Conservation (phyloP, 208 protist species). For the Acanthamoeba triangularis region DNA sequence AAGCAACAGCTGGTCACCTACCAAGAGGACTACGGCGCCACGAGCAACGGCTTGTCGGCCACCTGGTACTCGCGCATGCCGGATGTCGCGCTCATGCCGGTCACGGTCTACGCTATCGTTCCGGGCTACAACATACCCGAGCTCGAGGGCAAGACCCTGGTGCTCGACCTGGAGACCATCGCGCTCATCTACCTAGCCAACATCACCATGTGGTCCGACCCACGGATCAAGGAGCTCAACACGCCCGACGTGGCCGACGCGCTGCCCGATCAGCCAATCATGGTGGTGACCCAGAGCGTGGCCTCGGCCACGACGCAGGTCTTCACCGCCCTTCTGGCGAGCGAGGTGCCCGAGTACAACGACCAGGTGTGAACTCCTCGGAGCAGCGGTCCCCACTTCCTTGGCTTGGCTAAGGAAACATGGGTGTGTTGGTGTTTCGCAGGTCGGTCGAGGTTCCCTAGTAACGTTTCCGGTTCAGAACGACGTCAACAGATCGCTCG, state of each 20-base stretch:
- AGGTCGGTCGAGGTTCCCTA: not conserved
- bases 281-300: not conserved
- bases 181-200: not conserved
- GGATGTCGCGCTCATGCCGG: not conserved
- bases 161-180: not conserved
- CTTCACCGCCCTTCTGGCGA: not conserved
- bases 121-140: constrained; percentile 28
- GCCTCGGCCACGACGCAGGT: not conserved
- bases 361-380: not conserved
- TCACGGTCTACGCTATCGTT: not conserved
- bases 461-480: not conserved
- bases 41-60: not conserved
- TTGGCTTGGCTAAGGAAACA: not conserved
- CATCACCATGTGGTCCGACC: not conserved
- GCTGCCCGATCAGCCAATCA: not conserved
- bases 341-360: not conserved
- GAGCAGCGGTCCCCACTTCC: not conserved
- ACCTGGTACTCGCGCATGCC: not conserved
- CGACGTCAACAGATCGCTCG: not conserved
- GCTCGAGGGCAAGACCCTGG: not conserved
- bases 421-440: not conserved
- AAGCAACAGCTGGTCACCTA: not conserved
- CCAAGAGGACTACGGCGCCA: not conserved
- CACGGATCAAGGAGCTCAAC: not conserved
- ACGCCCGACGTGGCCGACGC: not conserved